Evolutionary conservation across 2,329 filamentous ascomycete species (phyloP).

Genomic region (Neocucurbitaria cava): DNA sequence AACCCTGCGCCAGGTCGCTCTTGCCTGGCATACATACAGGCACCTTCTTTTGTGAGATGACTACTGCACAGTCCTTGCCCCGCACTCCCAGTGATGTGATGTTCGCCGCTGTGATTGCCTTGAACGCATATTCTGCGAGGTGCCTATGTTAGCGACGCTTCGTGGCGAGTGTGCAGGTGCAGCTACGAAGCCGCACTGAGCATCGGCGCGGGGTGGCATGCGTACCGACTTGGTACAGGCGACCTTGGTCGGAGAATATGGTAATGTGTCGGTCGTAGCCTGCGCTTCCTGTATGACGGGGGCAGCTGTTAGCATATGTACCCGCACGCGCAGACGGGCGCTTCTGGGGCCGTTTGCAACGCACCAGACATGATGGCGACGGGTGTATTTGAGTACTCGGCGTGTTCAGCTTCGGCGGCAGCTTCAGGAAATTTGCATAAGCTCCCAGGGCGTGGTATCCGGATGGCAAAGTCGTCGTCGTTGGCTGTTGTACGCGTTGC

Average conservation of each 20-base stretch:
- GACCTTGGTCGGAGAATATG: conserved; percentile 98
- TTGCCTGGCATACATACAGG: conserved; percentile 69
- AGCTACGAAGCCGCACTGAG: not conserved
- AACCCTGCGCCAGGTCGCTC: conserved; percentile 9
- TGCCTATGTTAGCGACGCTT: conserved; percentile 22
- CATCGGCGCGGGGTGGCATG: conserved; percentile 9
- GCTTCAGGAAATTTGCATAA: conserved; percentile 38
- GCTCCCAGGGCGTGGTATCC: conserved; percentile 30
- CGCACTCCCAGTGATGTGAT: conserved; percentile 97
- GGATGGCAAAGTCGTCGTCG: conserved; percentile 32
- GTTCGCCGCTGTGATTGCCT: conserved; percentile 98
- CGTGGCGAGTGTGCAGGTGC: conserved; percentile 2
- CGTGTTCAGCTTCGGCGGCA: conserved; percentile 39
- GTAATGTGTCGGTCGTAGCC: conserved; percentile 99
- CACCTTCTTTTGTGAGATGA: conserved; percentile 99
- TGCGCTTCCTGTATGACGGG: conserved; percentile 46
- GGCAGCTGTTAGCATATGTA: conserved; percentile 38
- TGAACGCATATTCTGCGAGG: conserved; percentile 95
- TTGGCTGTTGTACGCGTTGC: conserved; percentile 42
- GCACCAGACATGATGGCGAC: conserved; percentile 52
- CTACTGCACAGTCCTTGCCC: conserved; percentile 96
- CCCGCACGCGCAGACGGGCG: conserved; percentile 17
- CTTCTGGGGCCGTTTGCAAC: conserved; percentile 28
- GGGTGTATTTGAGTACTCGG: conserved; percentile 28
- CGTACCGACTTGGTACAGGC: conserved; percentile 99